A percentile compares a stretch with the other conserved stretches of the same genome.
Conservation (phyloP, 768 basidiomycete genomes). For the Boletus patriciae region DNA sequence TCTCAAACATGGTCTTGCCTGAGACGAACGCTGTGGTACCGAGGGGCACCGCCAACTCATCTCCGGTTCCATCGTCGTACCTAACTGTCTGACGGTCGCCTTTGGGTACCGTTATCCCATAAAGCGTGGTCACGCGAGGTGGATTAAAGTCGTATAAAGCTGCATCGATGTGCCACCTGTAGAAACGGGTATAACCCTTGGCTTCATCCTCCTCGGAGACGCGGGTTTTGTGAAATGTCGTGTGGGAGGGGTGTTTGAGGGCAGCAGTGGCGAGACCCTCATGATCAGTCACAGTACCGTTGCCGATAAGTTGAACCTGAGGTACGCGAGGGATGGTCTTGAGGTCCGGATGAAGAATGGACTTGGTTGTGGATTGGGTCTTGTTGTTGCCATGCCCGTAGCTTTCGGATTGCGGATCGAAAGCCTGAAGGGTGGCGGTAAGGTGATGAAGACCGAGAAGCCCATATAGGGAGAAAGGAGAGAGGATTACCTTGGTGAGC, state of each 20-base stretch:
- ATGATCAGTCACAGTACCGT: conserved; percentile 77
- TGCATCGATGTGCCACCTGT: conserved; percentile 92
- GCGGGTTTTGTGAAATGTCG: conserved; percentile 80
- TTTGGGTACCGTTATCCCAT: conserved; percentile 69
- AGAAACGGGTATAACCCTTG: conserved; percentile 81
- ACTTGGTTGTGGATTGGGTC: conserved; percentile 68
- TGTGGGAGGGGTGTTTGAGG: conserved; percentile 85
- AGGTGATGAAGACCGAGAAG: not conserved
- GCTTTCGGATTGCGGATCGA: conserved; percentile 59
- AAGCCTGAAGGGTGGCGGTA: conserved; percentile 52
- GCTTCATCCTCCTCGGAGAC: conserved; percentile 74
- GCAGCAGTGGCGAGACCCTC: conserved; percentile 75
- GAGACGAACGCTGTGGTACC: conserved; percentile 86
- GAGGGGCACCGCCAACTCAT: conserved; percentile 77
- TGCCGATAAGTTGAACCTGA: conserved; percentile 91
- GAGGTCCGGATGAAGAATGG: conserved; percentile 84
- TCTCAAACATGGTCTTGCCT: conserved; percentile 81
- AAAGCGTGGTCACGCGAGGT: conserved; percentile 83
- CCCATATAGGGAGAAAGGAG: not conserved
- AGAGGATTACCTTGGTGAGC: conserved; percentile 67
- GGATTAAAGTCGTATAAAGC: conserved; percentile 76
- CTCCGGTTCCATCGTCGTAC: conserved; percentile 87
- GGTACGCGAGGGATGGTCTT: conserved; percentile 88
- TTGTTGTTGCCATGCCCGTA: conserved; percentile 93
- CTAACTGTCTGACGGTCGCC: conserved; percentile 63